Percentiles rank a stretch among this genome's conserved stretches.
Conservation (phyloP, 2,329 filamentous ascomycete species). For the Colletotrichum shisoi region DNA sequence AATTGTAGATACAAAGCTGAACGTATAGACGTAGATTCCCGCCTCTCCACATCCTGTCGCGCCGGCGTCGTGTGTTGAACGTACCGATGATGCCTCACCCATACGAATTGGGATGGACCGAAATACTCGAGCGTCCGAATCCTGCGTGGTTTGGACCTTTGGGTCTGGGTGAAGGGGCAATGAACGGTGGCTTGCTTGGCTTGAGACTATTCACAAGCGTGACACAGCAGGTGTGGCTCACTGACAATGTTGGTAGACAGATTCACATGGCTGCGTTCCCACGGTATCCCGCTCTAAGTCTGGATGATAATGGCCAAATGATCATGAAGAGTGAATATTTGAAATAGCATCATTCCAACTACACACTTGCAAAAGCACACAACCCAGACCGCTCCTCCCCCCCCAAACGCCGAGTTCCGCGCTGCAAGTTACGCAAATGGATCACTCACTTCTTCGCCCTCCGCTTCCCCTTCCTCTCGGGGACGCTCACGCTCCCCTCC, state of each 20-base stretch:
- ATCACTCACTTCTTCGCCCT: constrained; percentile 56
- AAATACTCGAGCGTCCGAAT: not conserved
- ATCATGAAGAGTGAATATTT: not conserved
- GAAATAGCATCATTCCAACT: not conserved
- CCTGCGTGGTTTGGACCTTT: not conserved
- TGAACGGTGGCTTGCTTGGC: not conserved
- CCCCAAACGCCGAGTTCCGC: not conserved
- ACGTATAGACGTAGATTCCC: not conserved
- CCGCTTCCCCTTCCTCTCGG: constrained; percentile 65
- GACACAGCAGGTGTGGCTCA: too few relatives aligned
- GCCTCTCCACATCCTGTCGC: too few relatives aligned
- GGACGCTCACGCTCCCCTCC: constrained; percentile 74
- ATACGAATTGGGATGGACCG: not conserved
- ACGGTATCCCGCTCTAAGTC: too few relatives aligned
- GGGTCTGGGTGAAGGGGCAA: not conserved
- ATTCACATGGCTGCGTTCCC: not conserved
- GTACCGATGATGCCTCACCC: not conserved
- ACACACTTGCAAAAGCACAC: not conserved
- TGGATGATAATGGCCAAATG: not conserved
- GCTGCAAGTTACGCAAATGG: not conserved
- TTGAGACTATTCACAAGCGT: not conserved
- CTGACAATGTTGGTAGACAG: not conserved
- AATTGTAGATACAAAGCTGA: not conserved
- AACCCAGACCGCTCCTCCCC: not conserved
- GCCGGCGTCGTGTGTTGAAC: not conserved